phyloP scores from a whole-genome alignment of 176 grass and related monocot species.

The Oryza glumipatula region DNA sequence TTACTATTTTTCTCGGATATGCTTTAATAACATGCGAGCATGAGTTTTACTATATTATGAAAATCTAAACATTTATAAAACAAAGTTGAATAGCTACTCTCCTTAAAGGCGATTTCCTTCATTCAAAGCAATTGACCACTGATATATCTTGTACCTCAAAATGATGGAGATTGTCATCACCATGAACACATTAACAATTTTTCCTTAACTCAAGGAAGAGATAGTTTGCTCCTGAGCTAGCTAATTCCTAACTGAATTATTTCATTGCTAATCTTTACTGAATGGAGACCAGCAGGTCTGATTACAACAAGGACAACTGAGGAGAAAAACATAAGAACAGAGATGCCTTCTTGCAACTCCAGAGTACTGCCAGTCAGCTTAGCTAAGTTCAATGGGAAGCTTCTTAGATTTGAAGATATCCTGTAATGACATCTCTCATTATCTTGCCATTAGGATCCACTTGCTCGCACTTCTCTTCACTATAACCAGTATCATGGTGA shows the following conservation, averaged over 20 bases:
- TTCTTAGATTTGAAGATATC: conserved; percentile 47
- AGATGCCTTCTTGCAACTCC: conserved; percentile 24
- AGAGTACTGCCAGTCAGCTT: conserved; percentile 13
- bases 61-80: background rate
- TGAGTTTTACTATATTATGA: conserved; percentile 8
- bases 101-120: conserved; percentile 1
- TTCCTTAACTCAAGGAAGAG: conserved; percentile 14
- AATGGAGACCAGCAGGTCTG: conserved; percentile 31
- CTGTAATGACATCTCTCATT: conserved; percentile 80
- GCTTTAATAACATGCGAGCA: background rate
- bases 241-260: conserved; percentile 22
- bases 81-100: conserved; percentile 13
- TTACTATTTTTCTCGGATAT: background rate
- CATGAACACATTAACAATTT: background rate
- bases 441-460: conserved; percentile 65
- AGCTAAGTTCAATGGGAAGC: conserved; percentile 33
- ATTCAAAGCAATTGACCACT: conserved; percentile 18
- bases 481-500: conserved; percentile 83
- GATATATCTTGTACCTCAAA: conserved; percentile 17
- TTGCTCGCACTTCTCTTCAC: conserved; percentile 58
- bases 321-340: conserved; percentile 29
- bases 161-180: conserved; percentile 26
- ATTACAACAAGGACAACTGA: conserved; percentile 32
- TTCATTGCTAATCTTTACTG: conserved; percentile 34
- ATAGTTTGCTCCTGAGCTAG: conserved; percentile 12